Conservation (phyloP, 2,329 filamentous ascomycete genomes). For the Nemania abortiva region DNA sequence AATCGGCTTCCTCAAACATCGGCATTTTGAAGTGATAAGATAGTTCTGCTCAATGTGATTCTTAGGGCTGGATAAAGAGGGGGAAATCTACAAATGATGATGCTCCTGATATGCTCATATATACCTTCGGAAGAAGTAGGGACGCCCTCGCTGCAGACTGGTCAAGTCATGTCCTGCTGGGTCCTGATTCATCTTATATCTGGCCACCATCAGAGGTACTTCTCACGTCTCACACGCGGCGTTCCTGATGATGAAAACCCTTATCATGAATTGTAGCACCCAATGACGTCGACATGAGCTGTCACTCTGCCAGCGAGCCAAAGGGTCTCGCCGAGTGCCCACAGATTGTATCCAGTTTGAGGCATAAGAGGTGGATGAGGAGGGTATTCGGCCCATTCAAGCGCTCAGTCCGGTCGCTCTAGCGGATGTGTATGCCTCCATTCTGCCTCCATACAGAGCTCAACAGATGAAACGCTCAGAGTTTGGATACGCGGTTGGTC, state of each 20-base stretch:
- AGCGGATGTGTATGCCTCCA: conserved; percentile 20
- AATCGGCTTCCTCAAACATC: conserved; percentile 69
- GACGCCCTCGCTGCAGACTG: conserved; percentile 9
- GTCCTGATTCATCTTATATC: conserved; percentile 32
- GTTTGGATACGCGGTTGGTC: conserved; percentile 16
- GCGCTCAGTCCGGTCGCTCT: conserved; percentile 21
- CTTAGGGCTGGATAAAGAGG: conserved; percentile 13
- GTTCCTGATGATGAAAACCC: conserved; percentile 20
- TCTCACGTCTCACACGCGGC: neutral
- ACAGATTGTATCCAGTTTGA: conserved; percentile 30
- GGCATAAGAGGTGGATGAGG: conserved; percentile 21
- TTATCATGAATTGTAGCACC: conserved; percentile 18
- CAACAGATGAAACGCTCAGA: conserved; percentile 31
- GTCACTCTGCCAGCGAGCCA: conserved; percentile 21
- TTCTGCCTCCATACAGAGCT: conserved; percentile 8
- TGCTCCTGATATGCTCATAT: conserved; percentile 14
- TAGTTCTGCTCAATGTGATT: neutral
- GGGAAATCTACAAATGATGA: conserved; percentile 12
- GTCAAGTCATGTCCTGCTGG: conserved; percentile 23
- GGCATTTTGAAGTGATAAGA: conserved; percentile 62
- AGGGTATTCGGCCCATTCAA: conserved; percentile 31
- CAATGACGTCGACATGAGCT: conserved; percentile 32
- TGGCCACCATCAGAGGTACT: conserved; percentile 1
- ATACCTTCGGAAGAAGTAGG: conserved; percentile 22
- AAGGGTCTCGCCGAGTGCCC: conserved; percentile 15